Base-by-base conservation (phyloP, 306 rosid genomes). In the Arachis hypogaea region DNA sequence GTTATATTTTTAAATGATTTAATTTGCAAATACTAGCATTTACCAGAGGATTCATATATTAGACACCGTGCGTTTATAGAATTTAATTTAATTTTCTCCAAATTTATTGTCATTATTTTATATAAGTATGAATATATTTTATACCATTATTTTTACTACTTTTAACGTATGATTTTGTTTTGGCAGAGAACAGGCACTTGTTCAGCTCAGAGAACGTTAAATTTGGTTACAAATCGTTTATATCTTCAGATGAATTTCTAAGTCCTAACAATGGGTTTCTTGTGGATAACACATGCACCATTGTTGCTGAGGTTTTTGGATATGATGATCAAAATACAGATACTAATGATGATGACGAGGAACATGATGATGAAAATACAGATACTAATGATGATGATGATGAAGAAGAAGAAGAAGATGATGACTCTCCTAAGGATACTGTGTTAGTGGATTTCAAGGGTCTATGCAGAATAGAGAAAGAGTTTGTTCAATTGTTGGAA, bases 151-250 rank as follows among this genome's bases (percentile, higher is more conserved):
- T 22, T 22, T 22, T 22, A 22, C 28, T 22, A 22, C 28, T 33
- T 33, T 33, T 33, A 33, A 33, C 0, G 38, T 33, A 33, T 33
- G 38, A 4, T 33, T 33, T 33, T 33, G 3, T 33, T 14, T 41
- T 80, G 42, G 43, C 71, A 87, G 96, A 80, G 65, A 84, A 85
- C 5, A 79, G 80, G 7, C 84, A 90, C 66, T 79, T 72, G 22
- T 87, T 85, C 72, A 2, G 82, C 72, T 74, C 82, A 50, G n/a
- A 10, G 6, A 58, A 77, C 49, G 80, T 69, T 78, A 75, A 77
- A 50, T 88, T 85, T 89, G 93, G 91, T 11, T 88, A 79, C 70
- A 82, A 82, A 29, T 72, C 86, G 18, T 86, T 90, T 74, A 83
- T 90, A 81, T 82, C 83, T 75, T 82, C 86, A 1, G 10, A 76